Conservation (phyloP, 331 rosid genomes). For the Malus hybrid region DNA sequence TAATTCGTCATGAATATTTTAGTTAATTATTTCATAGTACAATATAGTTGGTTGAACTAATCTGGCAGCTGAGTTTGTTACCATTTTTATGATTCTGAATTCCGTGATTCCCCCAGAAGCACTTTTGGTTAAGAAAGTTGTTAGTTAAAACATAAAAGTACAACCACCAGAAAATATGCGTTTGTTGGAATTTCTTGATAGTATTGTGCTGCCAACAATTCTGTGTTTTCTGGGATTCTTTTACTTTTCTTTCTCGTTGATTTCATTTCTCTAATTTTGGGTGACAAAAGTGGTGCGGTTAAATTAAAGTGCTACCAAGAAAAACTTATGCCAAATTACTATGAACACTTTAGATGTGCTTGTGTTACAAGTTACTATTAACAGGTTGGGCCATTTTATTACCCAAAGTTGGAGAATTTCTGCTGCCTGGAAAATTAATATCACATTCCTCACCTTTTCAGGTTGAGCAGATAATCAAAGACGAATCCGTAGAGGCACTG, state of each 20-base stretch:
- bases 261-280: not conserved
- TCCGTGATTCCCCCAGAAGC: not conserved
- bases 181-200: not conserved
- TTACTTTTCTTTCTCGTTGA: not conserved
- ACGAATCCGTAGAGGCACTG: slow-evolving; percentile 35
- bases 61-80: not conserved
- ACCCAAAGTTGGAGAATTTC: too few relatives aligned
- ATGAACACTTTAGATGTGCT: too few relatives aligned
- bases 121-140: not conserved
- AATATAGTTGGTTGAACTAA: not conserved
- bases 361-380: too few relatives aligned
- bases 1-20: not conserved
- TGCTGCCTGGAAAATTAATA: too few relatives aligned
- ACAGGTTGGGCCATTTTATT: too few relatives aligned
- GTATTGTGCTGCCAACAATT: not conserved
- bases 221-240: not conserved
- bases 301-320: too few relatives aligned
- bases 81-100: not conserved
- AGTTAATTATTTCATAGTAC: not conserved
- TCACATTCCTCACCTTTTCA: slow-evolving; percentile 11
- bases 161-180: not conserved
- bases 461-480: slow-evolving; percentile 57
- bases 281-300: too few relatives aligned
- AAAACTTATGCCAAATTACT: too few relatives aligned
- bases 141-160: not conserved